Base-by-base conservation (phyloP, 164 flowering plant species). In the Magnolia kwangsiensis region DNA sequence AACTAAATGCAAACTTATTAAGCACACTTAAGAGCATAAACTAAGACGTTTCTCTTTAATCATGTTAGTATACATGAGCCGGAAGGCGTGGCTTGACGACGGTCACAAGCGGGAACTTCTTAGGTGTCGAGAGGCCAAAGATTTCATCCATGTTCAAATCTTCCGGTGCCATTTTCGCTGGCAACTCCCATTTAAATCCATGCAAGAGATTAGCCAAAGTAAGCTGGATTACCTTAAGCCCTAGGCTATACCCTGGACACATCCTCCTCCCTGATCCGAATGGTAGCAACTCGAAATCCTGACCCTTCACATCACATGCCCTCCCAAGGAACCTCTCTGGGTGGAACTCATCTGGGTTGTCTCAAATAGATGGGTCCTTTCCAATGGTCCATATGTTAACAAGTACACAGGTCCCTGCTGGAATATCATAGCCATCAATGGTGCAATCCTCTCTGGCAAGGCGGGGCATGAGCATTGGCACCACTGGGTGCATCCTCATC, bases 251-350 rank as follows among this genome's bases (percentile, higher is more conserved):
- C 0, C 94, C 97, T 0, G 98, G 96, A 72, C 98, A 94, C 90
- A 90, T 89, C 75, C 98, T 84, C 72, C 96, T 76, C 0, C 98
- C 97, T 0, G 96, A 80, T 0, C 97, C 97, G 66, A 92, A 92
- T 7, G 97, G 97, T 76, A 94, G 51, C 11, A 92, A 74, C 85
- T 89, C 88, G 21, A 81, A 94, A 73, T 87, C 85, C 0, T 88
- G 90, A 0, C 96, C 98, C 73, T 88, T 89, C 13, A 92, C 90
- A 64, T 94, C 94, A 4, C 89, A 84, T 7, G 27, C 20, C 51
- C 77, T 88, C 5, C 87, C 92, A 0, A 89, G 59, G 70, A 94
- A 92, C 79, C 98, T 85, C 55, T 90, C 92, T 0, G 95, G 98
- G 0, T 29, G 14, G 75, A 92, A 94, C 16, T 88, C 91, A 18